phyloP scores from a whole-genome alignment of 208 protist genomes.

The Tetramitus jugosus region DNA sequence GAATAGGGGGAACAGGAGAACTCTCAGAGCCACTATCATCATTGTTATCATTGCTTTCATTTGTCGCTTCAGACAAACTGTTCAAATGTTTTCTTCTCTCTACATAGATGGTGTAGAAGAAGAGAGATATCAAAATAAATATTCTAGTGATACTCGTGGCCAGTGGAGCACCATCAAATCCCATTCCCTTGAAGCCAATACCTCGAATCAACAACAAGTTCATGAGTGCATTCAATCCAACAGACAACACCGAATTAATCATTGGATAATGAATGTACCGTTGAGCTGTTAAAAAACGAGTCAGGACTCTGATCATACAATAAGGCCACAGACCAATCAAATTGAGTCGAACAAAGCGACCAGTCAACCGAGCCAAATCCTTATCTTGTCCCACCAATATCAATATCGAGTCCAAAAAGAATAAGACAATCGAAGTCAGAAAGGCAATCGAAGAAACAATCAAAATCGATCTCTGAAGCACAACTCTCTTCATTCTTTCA shows the following conservation, averaged over 20 bases:
- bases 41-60: too few relatives aligned
- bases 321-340: background rate
- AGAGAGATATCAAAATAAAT: too few relatives aligned
- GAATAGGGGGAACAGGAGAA: too few relatives aligned
- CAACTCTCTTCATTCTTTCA: background rate
- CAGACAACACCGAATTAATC: background rate
- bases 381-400: background rate
- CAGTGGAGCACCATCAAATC: background rate
- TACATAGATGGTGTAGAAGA: too few relatives aligned
- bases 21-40: too few relatives aligned
- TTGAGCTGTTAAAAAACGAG: background rate
- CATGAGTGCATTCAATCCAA: background rate
- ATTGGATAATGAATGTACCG: background rate
- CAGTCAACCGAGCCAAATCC: background rate
- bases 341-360: background rate
- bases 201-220: constrained; percentile 11
- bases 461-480: background rate
- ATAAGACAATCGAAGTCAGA: background rate
- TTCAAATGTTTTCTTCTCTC: too few relatives aligned
- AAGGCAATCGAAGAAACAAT: background rate
- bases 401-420: background rate
- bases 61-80: too few relatives aligned
- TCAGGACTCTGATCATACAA: background rate
- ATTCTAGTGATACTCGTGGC: background rate
- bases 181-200: constrained; percentile 5